Evolutionary conservation across 2,329 filamentous ascomycete species (phyloP), one percentile per base, ranked within the genome.

Genomic region (Nannizzia gypsea): DNA sequence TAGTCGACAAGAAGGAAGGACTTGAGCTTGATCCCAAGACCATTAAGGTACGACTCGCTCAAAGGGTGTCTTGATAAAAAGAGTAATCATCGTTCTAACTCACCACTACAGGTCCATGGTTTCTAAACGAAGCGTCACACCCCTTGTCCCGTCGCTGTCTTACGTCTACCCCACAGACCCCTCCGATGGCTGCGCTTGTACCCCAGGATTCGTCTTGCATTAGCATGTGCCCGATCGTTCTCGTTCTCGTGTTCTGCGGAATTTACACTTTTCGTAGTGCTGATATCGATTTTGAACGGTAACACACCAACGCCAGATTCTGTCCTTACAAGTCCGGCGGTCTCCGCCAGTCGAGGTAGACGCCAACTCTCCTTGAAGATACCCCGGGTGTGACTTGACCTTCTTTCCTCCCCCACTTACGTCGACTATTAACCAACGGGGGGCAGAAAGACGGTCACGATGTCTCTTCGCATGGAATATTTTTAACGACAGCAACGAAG

Each of bases 21-120:
- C 83, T 97, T 71, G 90, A 89, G 77, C 86, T 96, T 74, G 90
- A 96, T 79, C 82, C 86, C 77, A 95, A 96, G 85, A 95, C 87
- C 79, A 96, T 97, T 80, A 96, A 97, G 84, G 89, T 92, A 72
- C 63, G 69, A 64, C 58, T 50, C 42, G 22, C 13, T 17, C 22
- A 17, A 24, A 48, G 55, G 31, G 42, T 9, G 54, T 26, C 17
- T 22, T 28, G 52, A 20, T 6, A 38, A 50, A 22, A 4, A 20
- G 8, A 15, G n/a, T n/a, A 36, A 15, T 26, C 38, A 28, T 24
- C 57, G 50, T 13, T 50, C 44, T 62, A 48, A 58, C 50, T 24
- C 34, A 28, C 46, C 20, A 8, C 8, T 15, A 20, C 50, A 77
- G 75, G 77, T 80, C 72, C 77, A 80, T 68, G 77, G 77, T 64